Percentiles rank a stretch among this genome's conserved stretches.
These are phyloP conservation scores for Monosporascus sp. DNA, from an alignment of 2,329 filamentous ascomycete species.

Conservation along the genomic window DNA sequence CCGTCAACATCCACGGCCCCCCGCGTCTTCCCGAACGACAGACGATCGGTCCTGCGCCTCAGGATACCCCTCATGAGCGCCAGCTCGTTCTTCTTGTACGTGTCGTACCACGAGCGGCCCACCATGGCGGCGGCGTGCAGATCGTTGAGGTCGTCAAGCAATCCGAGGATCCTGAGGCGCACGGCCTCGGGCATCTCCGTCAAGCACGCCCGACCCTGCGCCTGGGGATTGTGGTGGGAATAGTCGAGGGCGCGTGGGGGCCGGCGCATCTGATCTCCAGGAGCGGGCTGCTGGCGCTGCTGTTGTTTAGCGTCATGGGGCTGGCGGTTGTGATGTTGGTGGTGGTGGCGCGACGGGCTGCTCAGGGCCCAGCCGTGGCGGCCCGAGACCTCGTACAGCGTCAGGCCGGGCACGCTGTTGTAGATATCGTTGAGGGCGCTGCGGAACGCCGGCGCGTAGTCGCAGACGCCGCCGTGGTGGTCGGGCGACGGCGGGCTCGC, in stretches of 20 bases:
- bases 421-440: conserved; percentile 45
- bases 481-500: conserved; percentile 37
- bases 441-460: conserved; percentile 43
- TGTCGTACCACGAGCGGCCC: conserved; percentile 38
- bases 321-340: conserved; percentile 1
- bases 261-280: conserved; percentile 1
- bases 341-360: conserved; percentile 30
- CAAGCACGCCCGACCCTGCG: not conserved
- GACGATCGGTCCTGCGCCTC: conserved; percentile 3
- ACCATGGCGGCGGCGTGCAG: conserved; percentile 38
- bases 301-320: too few relatives aligned
- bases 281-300: too few relatives aligned
- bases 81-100: conserved; percentile 41
- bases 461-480: conserved; percentile 39
- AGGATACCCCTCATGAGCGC: conserved; percentile 27
- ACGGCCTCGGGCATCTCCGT: conserved; percentile 23
- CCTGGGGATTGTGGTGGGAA: not conserved
- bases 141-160: conserved; percentile 36
- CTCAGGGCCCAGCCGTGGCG: conserved; percentile 44
- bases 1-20: too few relatives aligned
- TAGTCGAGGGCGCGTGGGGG: not conserved
- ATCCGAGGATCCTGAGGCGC: conserved; percentile 35
- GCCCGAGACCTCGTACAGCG: conserved; percentile 44
- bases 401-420: conserved; percentile 45
- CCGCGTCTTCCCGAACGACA: not conserved